Evolutionary conservation across 179 eudicot genomes (phyloP), one percentile per base, ranked within the genome.

Genomic region (Patellifolia procumbens): DNA sequence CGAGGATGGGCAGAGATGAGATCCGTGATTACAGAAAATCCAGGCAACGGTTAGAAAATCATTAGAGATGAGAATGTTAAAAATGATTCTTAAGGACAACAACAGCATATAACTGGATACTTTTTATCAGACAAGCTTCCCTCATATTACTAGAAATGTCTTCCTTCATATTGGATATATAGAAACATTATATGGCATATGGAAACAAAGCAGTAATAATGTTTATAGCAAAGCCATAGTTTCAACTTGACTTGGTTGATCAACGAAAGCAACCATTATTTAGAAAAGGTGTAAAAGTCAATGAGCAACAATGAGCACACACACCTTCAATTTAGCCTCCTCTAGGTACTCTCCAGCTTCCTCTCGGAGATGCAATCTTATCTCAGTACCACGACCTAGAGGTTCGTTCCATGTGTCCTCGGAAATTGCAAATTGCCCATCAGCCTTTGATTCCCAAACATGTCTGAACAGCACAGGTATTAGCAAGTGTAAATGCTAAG

Each of bases 391-490:
- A 78, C 99, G 99, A 3, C 98, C 99, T 64, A 95, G 95, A 78
- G 99, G 99, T 75, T 95, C 99, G 67, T 95, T 95, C 95, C 92
- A 91, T n/a, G 77, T 78, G 79, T 95, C 99, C 84, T 95, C 99
- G 12, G 99, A 95, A 79, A 95, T 85, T 3, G 99, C 99, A 81
- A 95, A 95, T n/a, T 97, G 86, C 4, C 99, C 99, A 87, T 95
- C 99, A 81, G 99, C 99, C 88, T 91, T 93, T 26, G 99, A 95
- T 82, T 95, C 99, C 99, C 99, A 95, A 2, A 95, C 98, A 85
- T 95, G 79, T 88, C 99, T 95, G 84, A 26, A 81, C 37, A 69
- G 59, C 37, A 28, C 52, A 70, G 34, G 28, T 24, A 67, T 78
- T 8, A 77, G 63, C 79, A 74, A 63, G 48, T 52, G 9, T 49